Conservation (phyloP, 352 stramenopile species). For the Phytopythium boreale region DNA sequence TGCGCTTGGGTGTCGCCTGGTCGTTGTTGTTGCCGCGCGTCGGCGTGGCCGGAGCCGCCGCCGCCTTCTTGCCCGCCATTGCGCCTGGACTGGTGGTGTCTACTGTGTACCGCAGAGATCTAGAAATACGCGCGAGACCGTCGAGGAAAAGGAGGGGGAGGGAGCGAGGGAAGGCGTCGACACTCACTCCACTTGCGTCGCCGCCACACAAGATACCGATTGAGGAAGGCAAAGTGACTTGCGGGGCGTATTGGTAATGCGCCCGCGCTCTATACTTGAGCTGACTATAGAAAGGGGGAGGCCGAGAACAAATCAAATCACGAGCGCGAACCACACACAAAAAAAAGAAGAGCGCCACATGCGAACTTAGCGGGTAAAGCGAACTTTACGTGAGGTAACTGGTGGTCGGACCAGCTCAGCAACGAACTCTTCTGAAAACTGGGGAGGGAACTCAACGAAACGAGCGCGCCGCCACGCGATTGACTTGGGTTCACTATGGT, state of each 20-base stretch:
- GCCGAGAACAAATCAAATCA: background rate
- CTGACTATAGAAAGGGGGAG: background rate
- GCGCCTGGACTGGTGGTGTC: background rate
- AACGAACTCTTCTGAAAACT: slow-evolving; percentile 5
- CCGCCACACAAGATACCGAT: slow-evolving; percentile 3
- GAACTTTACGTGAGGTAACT: background rate
- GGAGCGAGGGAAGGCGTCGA: background rate
- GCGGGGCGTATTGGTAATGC: background rate
- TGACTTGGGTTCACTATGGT: background rate
- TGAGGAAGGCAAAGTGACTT: background rate
- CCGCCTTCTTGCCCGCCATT: slow-evolving; percentile 7
- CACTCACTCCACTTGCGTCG: background rate
- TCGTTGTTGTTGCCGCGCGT: slow-evolving; percentile 2
- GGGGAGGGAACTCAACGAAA: background rate
- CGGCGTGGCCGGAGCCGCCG: background rate
- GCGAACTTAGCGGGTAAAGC: background rate
- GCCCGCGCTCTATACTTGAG: slow-evolving; percentile 1
- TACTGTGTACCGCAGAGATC: background rate
- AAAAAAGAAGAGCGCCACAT: slow-evolving; percentile 6
- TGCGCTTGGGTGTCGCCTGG: slow-evolving; percentile 7
- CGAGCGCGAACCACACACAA: background rate
- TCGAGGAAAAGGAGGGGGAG: background rate
- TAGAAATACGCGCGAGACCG: background rate
- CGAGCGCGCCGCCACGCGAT: background rate
- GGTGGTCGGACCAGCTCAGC: slow-evolving; percentile 4